These are phyloP conservation scores for Colletotrichum godetiae DNA, from an alignment of 2,329 filamentous ascomycete species.

Conservation along the genomic window DNA sequence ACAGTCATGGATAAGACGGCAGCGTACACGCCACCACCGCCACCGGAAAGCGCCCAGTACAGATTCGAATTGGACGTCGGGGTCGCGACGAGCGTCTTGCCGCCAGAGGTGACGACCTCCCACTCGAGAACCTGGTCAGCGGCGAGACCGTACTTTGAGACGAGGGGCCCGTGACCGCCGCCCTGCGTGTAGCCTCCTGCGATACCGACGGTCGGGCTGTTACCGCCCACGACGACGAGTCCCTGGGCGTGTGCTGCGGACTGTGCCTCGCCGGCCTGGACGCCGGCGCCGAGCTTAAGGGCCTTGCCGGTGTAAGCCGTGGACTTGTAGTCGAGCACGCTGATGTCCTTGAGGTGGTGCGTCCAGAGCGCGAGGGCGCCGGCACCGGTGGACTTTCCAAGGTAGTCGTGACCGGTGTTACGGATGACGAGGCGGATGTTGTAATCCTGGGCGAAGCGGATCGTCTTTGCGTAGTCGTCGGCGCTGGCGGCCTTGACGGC, in stretches of 20 bases:
- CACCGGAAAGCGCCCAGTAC: slow-evolving; percentile 66
- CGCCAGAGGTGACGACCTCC: slow-evolving; percentile 60
- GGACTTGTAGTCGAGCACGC: slow-evolving; percentile 39
- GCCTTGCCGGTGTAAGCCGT: slow-evolving; percentile 57
- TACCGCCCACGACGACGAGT: slow-evolving; percentile 57
- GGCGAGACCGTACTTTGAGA: slow-evolving; percentile 58
- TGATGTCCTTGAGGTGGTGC: slow-evolving; percentile 53
- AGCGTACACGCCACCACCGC: slow-evolving; percentile 63
- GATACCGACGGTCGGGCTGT: slow-evolving; percentile 61
- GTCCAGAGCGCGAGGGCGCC: slow-evolving; percentile 53
- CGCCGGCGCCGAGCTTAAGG: slow-evolving; percentile 61
- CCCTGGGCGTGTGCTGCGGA: slow-evolving; percentile 49
- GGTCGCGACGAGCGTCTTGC: slow-evolving; percentile 54
- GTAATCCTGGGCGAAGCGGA: slow-evolving; percentile 49
- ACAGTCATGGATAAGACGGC: slow-evolving; percentile 62
- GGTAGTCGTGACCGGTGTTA: slow-evolving; percentile 47
- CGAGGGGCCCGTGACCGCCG: slow-evolving; percentile 63
- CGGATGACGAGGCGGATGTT: slow-evolving; percentile 55
- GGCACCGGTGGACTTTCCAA: slow-evolving; percentile 50
- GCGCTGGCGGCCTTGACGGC: slow-evolving; percentile 29
- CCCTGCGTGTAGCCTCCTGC: slow-evolving; percentile 66
- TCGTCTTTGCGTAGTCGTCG: slow-evolving; percentile 29
- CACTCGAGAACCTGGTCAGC: slow-evolving; percentile 64
- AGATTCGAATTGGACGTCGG: slow-evolving; percentile 58
- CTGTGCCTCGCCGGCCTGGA: slow-evolving; percentile 56